Evolutionary conservation across 2,329 filamentous ascomycete species (phyloP).

Genomic region (Nannizzia gypsea): DNA sequence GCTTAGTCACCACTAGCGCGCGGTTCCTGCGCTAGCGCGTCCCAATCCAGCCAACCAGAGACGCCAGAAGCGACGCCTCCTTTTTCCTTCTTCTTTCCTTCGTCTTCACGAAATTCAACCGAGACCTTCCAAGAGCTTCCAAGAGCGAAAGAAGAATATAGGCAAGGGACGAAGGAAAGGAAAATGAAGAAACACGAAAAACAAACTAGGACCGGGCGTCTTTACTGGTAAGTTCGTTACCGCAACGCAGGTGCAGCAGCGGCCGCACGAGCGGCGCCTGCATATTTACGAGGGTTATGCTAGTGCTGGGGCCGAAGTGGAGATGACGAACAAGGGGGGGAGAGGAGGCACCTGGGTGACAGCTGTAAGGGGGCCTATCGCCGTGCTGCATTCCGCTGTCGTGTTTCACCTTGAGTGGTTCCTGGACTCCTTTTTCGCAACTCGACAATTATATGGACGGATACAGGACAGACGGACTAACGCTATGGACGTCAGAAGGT

Average conservation of each 20-base stretch:
- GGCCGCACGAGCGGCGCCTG: not conserved
- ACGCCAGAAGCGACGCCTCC: not conserved
- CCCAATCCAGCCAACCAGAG: not conserved
- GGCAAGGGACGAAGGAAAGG: too few species aligned
- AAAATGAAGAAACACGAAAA: too few species aligned
- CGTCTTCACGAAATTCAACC: too few species aligned
- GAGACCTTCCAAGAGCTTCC: too few species aligned
- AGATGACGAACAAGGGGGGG: not conserved
- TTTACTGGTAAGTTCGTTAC: not conserved
- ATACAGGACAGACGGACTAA: not conserved
- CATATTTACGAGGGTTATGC: not conserved
- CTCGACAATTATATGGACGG: not conserved
- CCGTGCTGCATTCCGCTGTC: not conserved
- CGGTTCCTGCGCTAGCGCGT: constrained; percentile 9
- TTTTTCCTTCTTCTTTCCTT: not conserved
- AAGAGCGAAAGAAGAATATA: too few species aligned
- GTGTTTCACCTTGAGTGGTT: constrained; percentile 4
- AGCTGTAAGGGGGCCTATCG: not conserved
- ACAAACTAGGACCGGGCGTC: too few species aligned
- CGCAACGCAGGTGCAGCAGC: too few species aligned
- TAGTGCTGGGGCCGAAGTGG: not conserved
- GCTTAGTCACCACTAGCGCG: constrained; percentile 4
- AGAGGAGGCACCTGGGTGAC: not conserved
- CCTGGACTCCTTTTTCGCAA: not conserved
- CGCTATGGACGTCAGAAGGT: not conserved